Conservation (phyloP, 208 protist species). For the Porcisia hertigi region DNA sequence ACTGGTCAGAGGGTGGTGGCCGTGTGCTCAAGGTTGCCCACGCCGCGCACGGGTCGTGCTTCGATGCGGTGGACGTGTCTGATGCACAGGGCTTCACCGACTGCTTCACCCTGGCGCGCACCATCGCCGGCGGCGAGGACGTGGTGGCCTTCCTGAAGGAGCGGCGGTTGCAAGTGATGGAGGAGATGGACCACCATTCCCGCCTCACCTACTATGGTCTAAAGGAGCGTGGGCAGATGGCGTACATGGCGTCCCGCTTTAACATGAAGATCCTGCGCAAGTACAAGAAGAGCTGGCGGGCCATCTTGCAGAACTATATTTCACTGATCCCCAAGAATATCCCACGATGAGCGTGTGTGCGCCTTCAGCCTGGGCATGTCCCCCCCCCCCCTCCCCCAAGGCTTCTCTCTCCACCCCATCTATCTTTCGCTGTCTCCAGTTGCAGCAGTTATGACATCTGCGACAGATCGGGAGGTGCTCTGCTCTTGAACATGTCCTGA, state of each 20-base stretch:
- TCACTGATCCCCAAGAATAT: slow-evolving; percentile 78
- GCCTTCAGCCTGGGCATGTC: background rate
- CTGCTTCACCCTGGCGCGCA: slow-evolving; percentile 87
- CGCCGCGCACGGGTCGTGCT: slow-evolving; percentile 83
- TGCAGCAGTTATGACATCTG: too few species aligned
- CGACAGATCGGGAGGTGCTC: too few species aligned
- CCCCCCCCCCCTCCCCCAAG: background rate
- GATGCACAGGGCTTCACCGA: slow-evolving; percentile 92
- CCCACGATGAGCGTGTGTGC: slow-evolving; percentile 10
- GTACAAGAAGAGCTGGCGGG: slow-evolving; percentile 88
- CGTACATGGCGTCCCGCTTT: slow-evolving; percentile 89
- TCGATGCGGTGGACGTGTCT: slow-evolving; percentile 87
- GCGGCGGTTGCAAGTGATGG: slow-evolving; percentile 88
- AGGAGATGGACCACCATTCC: slow-evolving; percentile 87
- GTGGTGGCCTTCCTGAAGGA: slow-evolving; percentile 74
- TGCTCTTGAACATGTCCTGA: too few species aligned
- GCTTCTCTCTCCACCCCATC: background rate
- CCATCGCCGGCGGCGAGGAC: slow-evolving; percentile 73
- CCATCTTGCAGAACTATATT: slow-evolving; percentile 88
- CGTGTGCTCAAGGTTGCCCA: slow-evolving; percentile 89
- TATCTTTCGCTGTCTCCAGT: background rate
- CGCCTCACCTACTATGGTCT: slow-evolving; percentile 72
- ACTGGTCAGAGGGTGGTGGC: slow-evolving; percentile 88
- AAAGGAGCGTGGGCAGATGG: slow-evolving; percentile 86
- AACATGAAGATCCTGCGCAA: slow-evolving; percentile 90